Evolutionary conservation across 2,329 filamentous ascomycete species (phyloP), one percentile per base, ranked within the genome.

Genomic region (Neurospora crassa): DNA sequence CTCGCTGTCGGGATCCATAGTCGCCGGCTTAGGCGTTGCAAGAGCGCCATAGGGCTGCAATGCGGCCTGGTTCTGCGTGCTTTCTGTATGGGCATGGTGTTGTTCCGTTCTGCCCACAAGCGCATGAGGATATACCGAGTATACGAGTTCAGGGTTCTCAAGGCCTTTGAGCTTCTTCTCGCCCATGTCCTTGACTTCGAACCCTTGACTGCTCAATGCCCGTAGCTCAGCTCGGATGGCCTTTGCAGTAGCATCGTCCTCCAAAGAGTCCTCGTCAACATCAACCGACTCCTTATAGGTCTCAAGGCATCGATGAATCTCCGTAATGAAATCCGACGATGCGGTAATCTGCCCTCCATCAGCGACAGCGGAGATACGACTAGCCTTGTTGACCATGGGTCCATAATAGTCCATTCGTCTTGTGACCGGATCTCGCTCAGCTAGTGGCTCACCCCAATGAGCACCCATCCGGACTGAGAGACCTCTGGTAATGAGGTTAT

Each of bases 351-450:
- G 95, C 0, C 96, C 96, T 73, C 96, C 96, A 79, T 99, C 96
- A 43, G 96, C 96, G 63, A 97, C 94, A 29, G 93, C 91, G 7
- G 93, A 96, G 75, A 99, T 97, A 82, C 96, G 92, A 18, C 96
- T 92, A 0, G 96, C 93, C 78, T 96, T 94, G 82, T 99, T 99
- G 78, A 99, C 96, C 94, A 99, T 99, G 16, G 96, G 96, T 0
- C 96, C 96, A 79, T 98, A 99, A 82, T 99, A 99, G 78, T 99
- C 96, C 96, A 99, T 99, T 74, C 96, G 93, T 71, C 94, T 91
- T 1, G 96, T 99, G 68, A 99, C 94, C 0, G 96, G 96, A 80
- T 99, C 96, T 68, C 91, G 92, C 81, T 99, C 96, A 79, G 94
- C 97, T 76, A 99, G 94, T 6, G 95, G 96, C 72, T 92, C 90